Base-by-base conservation (phyloP, 2,329 filamentous ascomycete species). In the Keithomyces neogunnii region DNA sequence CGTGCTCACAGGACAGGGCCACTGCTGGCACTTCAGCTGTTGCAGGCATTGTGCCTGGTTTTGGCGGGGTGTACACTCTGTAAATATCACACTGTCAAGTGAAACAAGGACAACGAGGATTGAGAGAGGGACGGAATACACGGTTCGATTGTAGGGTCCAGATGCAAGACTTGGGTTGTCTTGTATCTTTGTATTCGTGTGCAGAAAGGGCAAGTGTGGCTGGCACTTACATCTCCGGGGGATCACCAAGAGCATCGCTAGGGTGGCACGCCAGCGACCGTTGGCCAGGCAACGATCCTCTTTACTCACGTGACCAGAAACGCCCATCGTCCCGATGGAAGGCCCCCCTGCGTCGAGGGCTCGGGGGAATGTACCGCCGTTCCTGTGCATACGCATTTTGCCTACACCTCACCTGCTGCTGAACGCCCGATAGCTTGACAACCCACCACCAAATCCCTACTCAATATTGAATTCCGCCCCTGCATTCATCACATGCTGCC, bases 1-100 rank as follows among this genome's bases (percentile, higher is more conserved):
- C 36, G 3, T 11, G 38, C 75, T 63, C 73, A 86, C 83, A 88
- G 45, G 84, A 88, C 63, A 87, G 73, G 60, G 82, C 74, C 61
- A 87, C 83, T 49, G 80, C 77, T 59, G 84, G 84, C 60, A 73
- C 72, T 59, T 86, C 84, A 61, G 77, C 72, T 60, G 77, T 74
- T 55, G 77, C 78, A 68, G 80, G 80, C 82, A 86, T 86, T 62
- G 51, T 67, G 64, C 60, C 63, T 54, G 54, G 42, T 39, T 43
- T 26, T 9, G 29, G 44, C 10, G 48, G 13, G 7, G 30, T 47
- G 30, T 19, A 19, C 19, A 19, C 26, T 28, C 7, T 33, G 13
- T 28, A 33, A 31, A 47, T n/a, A 38, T 38, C 5, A 31, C 30
- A 35, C 28, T n/a, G 7, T 26, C 26, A 28, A 46, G 6, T 13